These are phyloP conservation scores for Phytomonas serpens DNA, from an alignment of 208 protist genomes.

Conservation along the genomic window DNA sequence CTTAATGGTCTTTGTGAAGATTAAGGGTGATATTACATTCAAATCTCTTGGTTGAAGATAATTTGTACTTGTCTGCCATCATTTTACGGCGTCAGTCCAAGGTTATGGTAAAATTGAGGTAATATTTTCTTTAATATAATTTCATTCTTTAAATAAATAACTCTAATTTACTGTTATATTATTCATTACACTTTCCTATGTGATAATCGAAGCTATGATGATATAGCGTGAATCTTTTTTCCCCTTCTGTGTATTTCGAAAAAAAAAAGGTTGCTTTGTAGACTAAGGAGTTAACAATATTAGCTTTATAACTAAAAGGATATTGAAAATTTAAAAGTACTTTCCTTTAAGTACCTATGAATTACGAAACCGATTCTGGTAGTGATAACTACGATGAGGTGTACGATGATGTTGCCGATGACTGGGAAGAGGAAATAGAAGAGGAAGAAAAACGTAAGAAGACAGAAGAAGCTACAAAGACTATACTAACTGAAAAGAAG, in stretches of 20 bases:
- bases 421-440: constrained; percentile 74
- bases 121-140: constrained; percentile 8
- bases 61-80: not conserved
- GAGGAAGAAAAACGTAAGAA: constrained; percentile 50
- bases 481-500: constrained; percentile 50
- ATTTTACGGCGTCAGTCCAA: not conserved
- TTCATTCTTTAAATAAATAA: constrained; percentile 8
- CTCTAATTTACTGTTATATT: not conserved
- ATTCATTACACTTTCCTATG: not conserved
- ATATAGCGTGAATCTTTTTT: not conserved
- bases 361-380: constrained; percentile 35
- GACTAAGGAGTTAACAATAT: not conserved
- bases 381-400: constrained; percentile 38
- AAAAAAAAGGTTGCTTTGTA: not conserved
- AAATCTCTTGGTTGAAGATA: not conserved
- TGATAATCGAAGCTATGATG: not conserved
- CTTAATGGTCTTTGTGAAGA: not conserved
- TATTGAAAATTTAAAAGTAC: not conserved
- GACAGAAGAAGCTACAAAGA: constrained; percentile 35
- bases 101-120: not conserved
- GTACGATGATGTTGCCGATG: constrained; percentile 75
- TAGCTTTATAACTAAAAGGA: not conserved
- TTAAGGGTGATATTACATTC: not conserved
- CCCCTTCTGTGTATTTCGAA: not conserved
- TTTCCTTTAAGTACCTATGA: constrained; percentile 12